A percentile compares a stretch with the other conserved stretches of the same genome.
These are phyloP conservation scores for Apophysomyces trapeziformis DNA, from an alignment of 371 early-diverging fungal species.

Conservation along the genomic window DNA sequence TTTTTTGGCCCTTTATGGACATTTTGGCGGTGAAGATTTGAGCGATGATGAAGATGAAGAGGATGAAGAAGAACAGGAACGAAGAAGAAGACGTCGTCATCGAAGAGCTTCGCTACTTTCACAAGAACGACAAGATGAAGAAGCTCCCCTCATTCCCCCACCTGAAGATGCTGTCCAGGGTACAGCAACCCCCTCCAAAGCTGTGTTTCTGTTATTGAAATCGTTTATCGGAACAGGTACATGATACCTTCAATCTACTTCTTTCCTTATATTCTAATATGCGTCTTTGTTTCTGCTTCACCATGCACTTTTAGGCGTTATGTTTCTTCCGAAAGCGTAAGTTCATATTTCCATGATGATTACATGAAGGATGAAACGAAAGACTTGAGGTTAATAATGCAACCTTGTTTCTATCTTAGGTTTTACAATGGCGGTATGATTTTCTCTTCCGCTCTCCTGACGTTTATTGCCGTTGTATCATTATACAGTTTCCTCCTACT, in stretches of 20 bases:
- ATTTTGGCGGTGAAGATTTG: conserved; percentile 83
- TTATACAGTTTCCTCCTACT: conserved; percentile 72
- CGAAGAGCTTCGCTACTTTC: conserved; percentile 9
- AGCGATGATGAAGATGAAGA: conserved; percentile 41
- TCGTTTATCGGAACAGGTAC: conserved; percentile 83
- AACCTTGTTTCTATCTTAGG: conserved; percentile 28
- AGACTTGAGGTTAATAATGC: not conserved
- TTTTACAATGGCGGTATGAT: conserved; percentile 71
- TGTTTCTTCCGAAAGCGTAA: conserved; percentile 73
- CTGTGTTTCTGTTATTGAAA: conserved; percentile 85
- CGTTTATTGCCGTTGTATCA: conserved; percentile 59
- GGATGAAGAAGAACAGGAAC: conserved; percentile 30
- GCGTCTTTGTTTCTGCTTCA: not conserved
- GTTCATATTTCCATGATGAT: conserved; percentile 14
- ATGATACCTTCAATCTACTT: conserved; percentile 17
- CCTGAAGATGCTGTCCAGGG: conserved; percentile 70
- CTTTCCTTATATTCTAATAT: conserved; percentile 3
- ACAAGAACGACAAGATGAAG: conserved; percentile 26
- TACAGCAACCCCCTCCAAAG: conserved; percentile 78
- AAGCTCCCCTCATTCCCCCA: conserved; percentile 56
- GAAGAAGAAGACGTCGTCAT: conserved; percentile 28
- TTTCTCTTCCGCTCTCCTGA: conserved; percentile 60
- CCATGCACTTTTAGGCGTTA: conserved; percentile 54
- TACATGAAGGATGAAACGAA: not conserved
- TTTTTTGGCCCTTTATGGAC: conserved; percentile 92